These are phyloP conservation scores for Heritiera littoralis DNA, from an alignment of 345 rosid species.

Conservation along the genomic window DNA sequence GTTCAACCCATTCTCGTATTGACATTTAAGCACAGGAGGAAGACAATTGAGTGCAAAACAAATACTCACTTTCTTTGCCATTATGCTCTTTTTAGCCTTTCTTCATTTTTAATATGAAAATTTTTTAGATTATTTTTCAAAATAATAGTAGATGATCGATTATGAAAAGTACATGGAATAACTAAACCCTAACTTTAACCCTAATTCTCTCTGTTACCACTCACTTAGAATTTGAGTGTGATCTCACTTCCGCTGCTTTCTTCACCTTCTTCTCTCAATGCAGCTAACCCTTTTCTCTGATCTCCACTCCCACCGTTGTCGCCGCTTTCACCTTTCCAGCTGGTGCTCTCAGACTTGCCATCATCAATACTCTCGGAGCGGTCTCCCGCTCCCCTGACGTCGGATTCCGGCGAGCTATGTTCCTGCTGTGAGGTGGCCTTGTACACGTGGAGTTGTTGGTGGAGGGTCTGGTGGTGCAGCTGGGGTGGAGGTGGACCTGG, in stretches of 20 bases:
- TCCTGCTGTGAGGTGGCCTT: conserved; percentile 45
- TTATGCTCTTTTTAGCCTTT: not conserved
- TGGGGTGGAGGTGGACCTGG: conserved; percentile 37
- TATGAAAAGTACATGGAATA: not conserved
- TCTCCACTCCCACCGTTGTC: conserved; percentile 48
- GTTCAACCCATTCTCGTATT: conserved; percentile 14
- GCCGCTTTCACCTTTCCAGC: conserved; percentile 68
- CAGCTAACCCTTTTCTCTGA: conserved; percentile 58
- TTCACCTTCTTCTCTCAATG: conserved; percentile 70
- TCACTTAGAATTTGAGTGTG: conserved; percentile 67
- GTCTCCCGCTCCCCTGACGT: conserved; percentile 47
- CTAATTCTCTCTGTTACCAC: conserved; percentile 16
- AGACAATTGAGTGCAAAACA: conserved; percentile 15
- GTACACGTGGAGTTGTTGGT: conserved; percentile 61
- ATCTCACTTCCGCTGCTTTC: conserved; percentile 88
- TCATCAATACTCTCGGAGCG: conserved; percentile 83
- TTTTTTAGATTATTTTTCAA: not conserved
- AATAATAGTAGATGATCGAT: no score
- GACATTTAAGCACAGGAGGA: conserved; percentile 1
- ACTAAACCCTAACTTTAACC: conserved; percentile 25
- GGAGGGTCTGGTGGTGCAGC: conserved; percentile 49
- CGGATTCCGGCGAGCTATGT: conserved; percentile 57
- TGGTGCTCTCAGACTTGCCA: conserved; percentile 77
- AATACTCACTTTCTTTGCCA: conserved; percentile 12
- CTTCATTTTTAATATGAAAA: conserved; percentile 19